Evolutionary conservation across 257 asterid species (phyloP).

Genomic region (Jaltomata sinuosa): DNA sequence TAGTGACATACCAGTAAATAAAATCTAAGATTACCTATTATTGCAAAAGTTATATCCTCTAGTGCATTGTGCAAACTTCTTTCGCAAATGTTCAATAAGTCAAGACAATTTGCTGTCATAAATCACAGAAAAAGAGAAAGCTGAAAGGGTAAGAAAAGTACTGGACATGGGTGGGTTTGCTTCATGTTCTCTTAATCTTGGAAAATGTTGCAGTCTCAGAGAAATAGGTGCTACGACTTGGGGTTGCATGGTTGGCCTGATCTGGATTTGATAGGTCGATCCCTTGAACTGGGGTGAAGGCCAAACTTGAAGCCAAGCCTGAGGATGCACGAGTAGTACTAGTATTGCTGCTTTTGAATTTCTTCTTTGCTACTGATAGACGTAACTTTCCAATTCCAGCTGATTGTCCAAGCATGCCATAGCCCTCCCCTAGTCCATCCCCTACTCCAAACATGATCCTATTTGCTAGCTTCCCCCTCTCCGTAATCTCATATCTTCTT

Average conservation of each 20-base stretch:
- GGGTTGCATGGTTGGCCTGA: background rate
- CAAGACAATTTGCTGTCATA: background rate
- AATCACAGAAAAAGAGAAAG: background rate
- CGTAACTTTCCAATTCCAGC: conserved; percentile 88
- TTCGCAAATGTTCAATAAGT: background rate
- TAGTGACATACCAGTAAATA: no score
- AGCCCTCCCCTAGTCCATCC: conserved; percentile 96
- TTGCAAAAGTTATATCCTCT: no score
- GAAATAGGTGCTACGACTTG: background rate
- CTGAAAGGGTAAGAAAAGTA: background rate
- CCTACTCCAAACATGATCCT: conserved; percentile 94
- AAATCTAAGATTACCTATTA: no score
- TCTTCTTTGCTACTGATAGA: conserved; percentile 75
- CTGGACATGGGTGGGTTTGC: background rate
- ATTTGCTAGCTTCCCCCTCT: conserved; percentile 91
- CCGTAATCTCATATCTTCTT: conserved; percentile 92
- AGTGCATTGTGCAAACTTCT: background rate
- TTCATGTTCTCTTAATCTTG: background rate
- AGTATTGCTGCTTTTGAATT: conserved; percentile 78
- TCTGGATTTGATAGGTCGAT: background rate
- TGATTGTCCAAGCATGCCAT: conserved; percentile 96
- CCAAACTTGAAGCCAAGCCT: conserved; percentile 88
- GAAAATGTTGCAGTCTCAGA: background rate
- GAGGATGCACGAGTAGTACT: conserved; percentile 35
- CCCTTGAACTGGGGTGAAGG: conserved; percentile 96